Base-by-base conservation (phyloP, 2,329 filamentous ascomycete genomes). In the Reticulascus tulasneorum region DNA sequence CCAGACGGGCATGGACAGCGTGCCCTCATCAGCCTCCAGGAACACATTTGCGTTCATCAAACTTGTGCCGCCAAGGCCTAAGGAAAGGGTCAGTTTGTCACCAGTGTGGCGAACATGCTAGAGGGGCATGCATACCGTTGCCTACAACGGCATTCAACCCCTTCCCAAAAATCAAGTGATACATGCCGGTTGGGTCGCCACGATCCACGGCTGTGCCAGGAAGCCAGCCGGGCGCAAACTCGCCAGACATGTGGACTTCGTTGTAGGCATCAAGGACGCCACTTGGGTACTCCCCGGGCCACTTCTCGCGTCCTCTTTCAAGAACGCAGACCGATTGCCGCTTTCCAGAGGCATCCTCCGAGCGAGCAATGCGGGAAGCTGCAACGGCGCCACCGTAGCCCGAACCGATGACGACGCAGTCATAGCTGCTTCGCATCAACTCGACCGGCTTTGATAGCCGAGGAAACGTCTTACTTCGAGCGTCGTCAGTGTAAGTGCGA, bases 31-130 rank as follows among this genome's bases (percentile, higher is more conserved):
- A 4, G 77, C 72, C 45, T 75, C 67, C 12, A 84, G 59, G 47
- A 81, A 85, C 3, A 84, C 74, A 48, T 84, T 84, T 9, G 79
- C 78, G 44, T 84, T 84, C 25, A 84, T 69, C 19, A 84, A 54
- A 52, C 77, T 82, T 3, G 78, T 81, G 9, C 79, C 80, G 9
- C 80, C 81, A 20, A 84, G 72, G 2, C 78, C 69, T 74, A 24
- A 7, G n/a, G 9, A 29, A 33, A 8, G n/a, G 9, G 25, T 45
- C 23, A 45, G 4, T 9, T 29, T 11, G 4, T 18, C 9, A 15
- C 7, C 7, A 8, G 9, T 3, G n/a, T 5, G 18, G 8, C 16
- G n/a, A 7, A 25, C 3, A 13, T 12, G 5, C 13, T 9, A n/a
- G 8, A 10, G 22, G 6, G 18, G 33, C 12, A 19, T 19, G 55